Evolutionary conservation across 352 stramenopile genomes (phyloP), one percentile per base, ranked within the genome.

Genomic region (Pythium scleroteichum): DNA sequence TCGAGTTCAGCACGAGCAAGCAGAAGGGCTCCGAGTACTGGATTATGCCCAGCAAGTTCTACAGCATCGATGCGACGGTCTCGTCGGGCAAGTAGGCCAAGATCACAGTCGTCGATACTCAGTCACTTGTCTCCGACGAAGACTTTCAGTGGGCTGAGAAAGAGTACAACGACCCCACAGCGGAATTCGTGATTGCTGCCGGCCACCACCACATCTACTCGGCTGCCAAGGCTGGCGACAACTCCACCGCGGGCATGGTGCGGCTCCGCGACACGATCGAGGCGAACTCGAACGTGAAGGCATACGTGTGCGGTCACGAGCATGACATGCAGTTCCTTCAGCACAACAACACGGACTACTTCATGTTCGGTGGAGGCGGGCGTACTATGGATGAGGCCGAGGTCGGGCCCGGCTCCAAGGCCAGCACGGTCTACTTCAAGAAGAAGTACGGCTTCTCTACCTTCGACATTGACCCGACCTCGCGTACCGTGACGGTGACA

Each of bases 291-390:
- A 72, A 65, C 42, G 70, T 75, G 45, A 74, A 72, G 59, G 64
- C 55, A 39, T 77, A 77, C 57, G 44, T 77, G 47, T 73, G 66
- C 46, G 70, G 70, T 42, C 71, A 78, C 67, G 68, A 78, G 53
- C 71, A 78, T 51, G 71, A 78, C 57, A 73, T 78, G 68, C 71
- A 78, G 60, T 67, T 63, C 53, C 53, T 78, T 54, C 67, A 60
- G 14, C 39, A 53, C 1, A 49, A 61, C 23, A 40, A 52, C 24
- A 69, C 55, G 32, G 64, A 78, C 60, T 78, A 76, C 52, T 76
- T 72, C 55, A 65, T 73, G 56, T 68, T 78, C 47, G 71, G 71
- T 20, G 71, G 71, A 32, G 58, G 71, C 29, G 71, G 71, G 1
- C 71, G 71, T 17, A 64, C 60, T 13, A 68, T 76, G 27, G 58